Evolutionary conservation across 306 rosid genomes (phyloP).

Genomic region (Vigna radiata): DNA sequence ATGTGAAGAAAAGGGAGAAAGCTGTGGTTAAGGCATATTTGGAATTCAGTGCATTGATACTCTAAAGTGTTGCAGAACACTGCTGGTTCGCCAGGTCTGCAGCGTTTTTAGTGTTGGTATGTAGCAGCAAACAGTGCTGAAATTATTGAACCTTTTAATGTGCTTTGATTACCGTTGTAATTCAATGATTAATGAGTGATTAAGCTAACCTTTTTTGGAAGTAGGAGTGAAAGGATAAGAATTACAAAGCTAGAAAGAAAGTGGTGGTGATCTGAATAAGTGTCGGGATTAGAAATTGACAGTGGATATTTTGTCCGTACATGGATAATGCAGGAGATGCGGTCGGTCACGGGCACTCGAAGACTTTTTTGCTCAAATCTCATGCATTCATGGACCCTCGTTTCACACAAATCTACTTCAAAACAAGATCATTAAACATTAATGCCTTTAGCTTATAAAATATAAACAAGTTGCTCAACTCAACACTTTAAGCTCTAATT

Average conservation of each 20-base stretch:
- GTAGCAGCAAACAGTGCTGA: not conserved
- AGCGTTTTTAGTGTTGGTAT: not conserved
- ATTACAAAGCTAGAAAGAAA: not conserved
- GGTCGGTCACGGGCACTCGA: constrained; percentile 76
- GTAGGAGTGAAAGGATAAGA: constrained; percentile 30
- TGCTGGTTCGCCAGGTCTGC: not conserved
- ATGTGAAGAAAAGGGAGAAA: constrained; percentile 1
- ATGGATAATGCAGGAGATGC: constrained; percentile 44
- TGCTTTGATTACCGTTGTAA: not conserved
- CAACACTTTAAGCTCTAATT: constrained; percentile 6
- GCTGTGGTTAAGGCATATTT: constrained; percentile 6
- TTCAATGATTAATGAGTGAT: not conserved
- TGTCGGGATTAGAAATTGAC: not conserved
- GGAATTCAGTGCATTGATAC: constrained; percentile 3
- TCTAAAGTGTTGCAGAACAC: not conserved
- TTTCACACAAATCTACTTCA: not conserved
- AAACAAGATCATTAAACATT: not conserved
- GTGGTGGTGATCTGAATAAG: constrained; percentile 48
- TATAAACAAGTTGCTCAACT: constrained; percentile 13
- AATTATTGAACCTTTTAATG: constrained; percentile 22
- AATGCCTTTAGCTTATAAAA: not conserved
- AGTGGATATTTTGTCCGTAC: constrained; percentile 49
- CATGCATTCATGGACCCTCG: constrained; percentile 14
- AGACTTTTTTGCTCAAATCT: constrained; percentile 36
- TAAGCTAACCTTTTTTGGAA: not conserved